Base-by-base conservation (phyloP, 1,284 basidiomycete genomes). In the Pseudozyma flocculosa region DNA sequence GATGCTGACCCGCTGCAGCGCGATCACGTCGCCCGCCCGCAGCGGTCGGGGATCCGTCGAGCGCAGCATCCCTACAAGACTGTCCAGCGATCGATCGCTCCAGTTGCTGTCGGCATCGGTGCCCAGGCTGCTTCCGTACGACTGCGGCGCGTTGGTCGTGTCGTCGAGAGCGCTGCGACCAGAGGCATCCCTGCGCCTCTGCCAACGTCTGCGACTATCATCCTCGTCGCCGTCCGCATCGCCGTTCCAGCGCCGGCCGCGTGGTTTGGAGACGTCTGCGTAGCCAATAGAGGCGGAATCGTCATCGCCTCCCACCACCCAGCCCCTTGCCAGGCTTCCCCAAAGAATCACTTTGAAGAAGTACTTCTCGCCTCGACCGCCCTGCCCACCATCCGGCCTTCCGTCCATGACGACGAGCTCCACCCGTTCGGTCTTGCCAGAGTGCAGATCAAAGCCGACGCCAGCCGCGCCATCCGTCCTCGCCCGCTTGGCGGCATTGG, bases 321-420 rank as follows among this genome's bases (percentile, higher is more conserved):
- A 61, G 2, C 36, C 29, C 2, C 42, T 39, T 0, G 56, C 56
- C 2, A 59, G 23, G 1, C 23, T 15, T 1, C 47, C 56, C 61
- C 61, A 64, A 0, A 64, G 36, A 0, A 64, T 32, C 19, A 64
- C 30, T 8, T 44, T 43, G 50, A 64, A 50, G 1, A 53, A 26
- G 11, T 13, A 22, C 18, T 48, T 53, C n/a, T 59, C 56, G 18
- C 22, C 39, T 11, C 1, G 41, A 44, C 15, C 49, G 30, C 0
- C 44, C 34, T 3, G 52, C 19, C 5, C 18, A 29, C 36, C 30
- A 40, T 7, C 30, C 43, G 0, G 48, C 2, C 19, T 26, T 1
- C 60, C 60, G 24, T 62, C 60, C 50, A 62, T 54, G 3, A 62
- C 60, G 8, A 48, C 15, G 17, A 62, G 19, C 23, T 56, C 45